Base-by-base conservation (phyloP, 1,284 basidiomycete species). In the Athelia psychrophila region DNA sequence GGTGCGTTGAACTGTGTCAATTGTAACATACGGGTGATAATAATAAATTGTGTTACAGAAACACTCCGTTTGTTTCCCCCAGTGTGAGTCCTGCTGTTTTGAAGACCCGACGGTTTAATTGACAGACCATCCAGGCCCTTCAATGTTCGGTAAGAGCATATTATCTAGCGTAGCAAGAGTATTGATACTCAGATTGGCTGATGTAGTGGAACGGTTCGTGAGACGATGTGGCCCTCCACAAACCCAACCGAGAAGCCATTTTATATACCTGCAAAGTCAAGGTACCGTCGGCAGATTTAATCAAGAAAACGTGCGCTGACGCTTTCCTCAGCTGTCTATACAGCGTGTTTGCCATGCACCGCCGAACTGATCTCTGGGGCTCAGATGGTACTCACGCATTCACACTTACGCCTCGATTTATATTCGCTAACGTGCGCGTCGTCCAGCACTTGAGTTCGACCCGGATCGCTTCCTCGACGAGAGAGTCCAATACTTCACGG, bases 391-490 rank as follows among this genome's bases (percentile, higher is more conserved):
- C n/a, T n/a, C n/a, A 22, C n/a, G n/a, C 6, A 42, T 42, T 6
- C 6, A 42, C n/a, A 42, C 38, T 6, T n/a, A 8, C 20, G 9
- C 9, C n/a, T 22, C n/a, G 38, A 42, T 9, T 42, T 8, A 2
- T 36, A 13, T 25, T 23, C 18, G 23, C 12, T 33, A 2, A 49
- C 35, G 18, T 18, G n/a, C 20, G 16, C n/a, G 9, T 22, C 10
- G 6, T 40, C 23, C 47, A 71, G 64, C 69, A 0, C 51, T 65
- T 22, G 58, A 64, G 25, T 78, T 75, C 54, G 73, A 76, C 52
- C 76, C 75, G 0, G 68, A 75, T 47, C 64, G 75, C 2, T 75
- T 69, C 62, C 48, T 75, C 13, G 73, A 75, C 56, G 61, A 65
- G 27, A 33, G 69, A 16, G 56, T 64, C 45, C 65, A 66, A 54